These are phyloP conservation scores for Galerina marginata DNA, from an alignment of 768 basidiomycete species.

Conservation along the genomic window DNA sequence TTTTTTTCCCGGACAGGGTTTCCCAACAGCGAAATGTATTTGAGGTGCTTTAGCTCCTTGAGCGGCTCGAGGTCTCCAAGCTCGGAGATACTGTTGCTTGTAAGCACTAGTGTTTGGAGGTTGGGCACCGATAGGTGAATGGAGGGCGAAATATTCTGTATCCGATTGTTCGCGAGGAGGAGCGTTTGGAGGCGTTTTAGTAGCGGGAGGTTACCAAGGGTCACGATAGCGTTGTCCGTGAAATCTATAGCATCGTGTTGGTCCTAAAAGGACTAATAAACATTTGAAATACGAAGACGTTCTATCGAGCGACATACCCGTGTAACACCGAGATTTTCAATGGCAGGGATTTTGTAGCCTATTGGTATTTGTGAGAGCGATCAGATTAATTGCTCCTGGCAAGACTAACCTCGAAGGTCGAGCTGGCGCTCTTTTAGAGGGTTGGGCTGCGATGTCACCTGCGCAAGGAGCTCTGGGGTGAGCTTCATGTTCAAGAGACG, in stretches of 20 bases:
- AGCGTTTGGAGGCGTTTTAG: constrained; percentile 85
- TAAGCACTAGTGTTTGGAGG: constrained; percentile 81
- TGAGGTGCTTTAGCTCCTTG: constrained; percentile 74
- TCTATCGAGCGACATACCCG: constrained; percentile 53
- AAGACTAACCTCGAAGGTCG: constrained; percentile 78
- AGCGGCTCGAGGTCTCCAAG: constrained; percentile 87
- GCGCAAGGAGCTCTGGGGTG: constrained; percentile 91
- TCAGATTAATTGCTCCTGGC: constrained; percentile 13
- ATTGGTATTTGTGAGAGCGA: constrained; percentile 26
- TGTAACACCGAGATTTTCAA: constrained; percentile 96
- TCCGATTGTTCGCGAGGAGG: constrained; percentile 88
- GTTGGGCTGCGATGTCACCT: constrained; percentile 78
- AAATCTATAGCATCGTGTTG: constrained; percentile 94
- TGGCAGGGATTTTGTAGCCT: constrained; percentile 94
- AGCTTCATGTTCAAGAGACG: constrained; percentile 74
- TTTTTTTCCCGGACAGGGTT: constrained; percentile 90
- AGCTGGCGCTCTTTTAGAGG: constrained; percentile 89
- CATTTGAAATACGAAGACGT: constrained; percentile 18
- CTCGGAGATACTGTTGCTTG: constrained; percentile 80
- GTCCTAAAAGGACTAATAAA: constrained; percentile 56
- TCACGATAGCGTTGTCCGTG: constrained; percentile 87
- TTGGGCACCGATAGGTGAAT: constrained; percentile 86
- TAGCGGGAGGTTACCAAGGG: constrained; percentile 85
- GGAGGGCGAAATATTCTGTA: constrained; percentile 81
- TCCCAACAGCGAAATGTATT: constrained; percentile 78